Evolutionary conservation across 345 rosid species (phyloP), one percentile per base, ranked within the genome.

Genomic region (Citrus reticulata): DNA sequence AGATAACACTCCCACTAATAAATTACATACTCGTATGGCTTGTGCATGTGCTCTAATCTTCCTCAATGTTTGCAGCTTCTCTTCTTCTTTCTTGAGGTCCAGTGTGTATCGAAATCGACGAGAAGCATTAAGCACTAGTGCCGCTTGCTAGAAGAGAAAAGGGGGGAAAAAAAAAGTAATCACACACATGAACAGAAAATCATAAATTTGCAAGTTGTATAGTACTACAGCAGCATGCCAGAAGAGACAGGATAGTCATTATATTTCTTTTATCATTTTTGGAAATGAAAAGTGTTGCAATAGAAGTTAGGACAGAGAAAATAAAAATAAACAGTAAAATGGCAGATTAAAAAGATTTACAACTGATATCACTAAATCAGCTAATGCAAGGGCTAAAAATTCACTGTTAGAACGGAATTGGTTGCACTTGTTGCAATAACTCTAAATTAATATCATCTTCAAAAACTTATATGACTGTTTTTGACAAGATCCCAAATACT

Each of bases 51-150:
- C 90, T 82, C 95, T 91, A 77, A 96, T 91, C 90, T 87, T 94
- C 84, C 92, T 73, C 76, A 88, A 82, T 58, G 89, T 81, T 75
- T 72, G 83, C 51, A 80, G 88, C 86, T 83, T 91, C 77, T 96
- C 97, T 75, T 92, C 98, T 82, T 91, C 88, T 89, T 89, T 93
- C 79, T 92, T 93, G 84, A 96, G 87, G 85, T 96, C 98, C 83
- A 96, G 86, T 62, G 99, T 96, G 83, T 96, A 96, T 49, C 99
- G 90, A 69, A 96, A 96, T 10, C 99, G 91, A 71, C 99, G 94
- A 74, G 98, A 96, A 77, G 99, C 99, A 70, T 96, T 96, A 67
- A 96, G 88, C 75, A 96, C 99, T 64, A 96, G 92, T 2, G 98
- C 98, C 11, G 99, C 99, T 94, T 88, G 99, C 99, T 96, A 82